phyloP scores from a whole-genome alignment of 805 yeast species.

The Teunomyces funiuensis region DNA sequence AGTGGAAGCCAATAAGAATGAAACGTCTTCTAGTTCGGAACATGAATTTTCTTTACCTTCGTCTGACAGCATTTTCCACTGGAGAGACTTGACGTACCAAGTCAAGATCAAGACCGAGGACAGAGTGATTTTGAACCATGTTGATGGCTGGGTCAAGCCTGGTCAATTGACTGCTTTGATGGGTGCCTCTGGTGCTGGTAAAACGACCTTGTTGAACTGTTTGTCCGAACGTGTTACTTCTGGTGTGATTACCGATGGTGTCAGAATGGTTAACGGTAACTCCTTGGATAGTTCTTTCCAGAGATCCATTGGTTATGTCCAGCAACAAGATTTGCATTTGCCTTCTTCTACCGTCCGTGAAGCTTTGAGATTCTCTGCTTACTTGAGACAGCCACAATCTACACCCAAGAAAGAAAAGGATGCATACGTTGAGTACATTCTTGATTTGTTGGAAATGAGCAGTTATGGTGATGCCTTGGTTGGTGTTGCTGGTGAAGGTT shows the following conservation, averaged over 20 bases:
- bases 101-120: slow-evolving; percentile 61
- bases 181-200: slow-evolving; percentile 53
- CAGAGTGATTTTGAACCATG: slow-evolving; percentile 59
- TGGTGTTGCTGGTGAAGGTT: slow-evolving; percentile 37
- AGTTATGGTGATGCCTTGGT: slow-evolving; percentile 31
- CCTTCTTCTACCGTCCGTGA: slow-evolving; percentile 32
- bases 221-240: slow-evolving; percentile 26
- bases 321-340: slow-evolving; percentile 35
- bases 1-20: slow-evolving; percentile 23
- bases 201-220: slow-evolving; percentile 44
- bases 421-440: slow-evolving; percentile 25
- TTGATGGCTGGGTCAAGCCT: slow-evolving; percentile 83
- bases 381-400: slow-evolving; percentile 26
- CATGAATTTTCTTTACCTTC: slow-evolving; percentile 19
- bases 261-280: slow-evolving; percentile 37
- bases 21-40: slow-evolving; percentile 13
- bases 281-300: slow-evolving; percentile 27
- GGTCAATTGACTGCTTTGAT: slow-evolving; percentile 77
- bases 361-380: slow-evolving; percentile 26
- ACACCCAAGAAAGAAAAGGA: slow-evolving; percentile 22
- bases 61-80: slow-evolving; percentile 59
- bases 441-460: slow-evolving; percentile 25
- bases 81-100: slow-evolving; percentile 75
- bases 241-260: slow-evolving; percentile 27
- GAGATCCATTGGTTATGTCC: slow-evolving; percentile 35